Evolutionary conservation across 768 basidiomycete genomes (phyloP).

Genomic region (Termitomyces sp.): DNA sequence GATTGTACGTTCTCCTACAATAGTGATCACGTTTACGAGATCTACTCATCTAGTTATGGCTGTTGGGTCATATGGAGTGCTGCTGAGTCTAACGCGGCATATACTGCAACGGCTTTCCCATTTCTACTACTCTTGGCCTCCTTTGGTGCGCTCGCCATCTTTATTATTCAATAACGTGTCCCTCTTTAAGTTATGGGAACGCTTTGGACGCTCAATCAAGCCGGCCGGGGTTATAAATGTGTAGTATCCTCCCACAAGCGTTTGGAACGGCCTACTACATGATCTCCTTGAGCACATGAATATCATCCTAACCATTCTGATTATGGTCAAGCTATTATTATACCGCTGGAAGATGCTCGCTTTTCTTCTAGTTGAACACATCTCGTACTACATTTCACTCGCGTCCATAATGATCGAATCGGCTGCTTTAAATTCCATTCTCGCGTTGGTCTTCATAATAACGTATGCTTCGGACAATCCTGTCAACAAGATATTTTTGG

Average conservation of each 20-base stretch:
- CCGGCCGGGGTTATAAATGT: constrained; percentile 22
- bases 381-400: background rate
- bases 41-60: constrained; percentile 26
- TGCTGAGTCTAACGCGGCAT: background rate
- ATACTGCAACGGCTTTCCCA: background rate
- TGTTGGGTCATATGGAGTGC: constrained; percentile 33
- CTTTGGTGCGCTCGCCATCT: constrained; percentile 6
- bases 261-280: constrained; percentile 9
- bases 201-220: constrained; percentile 17
- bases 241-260: constrained; percentile 17
- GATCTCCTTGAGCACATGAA: constrained; percentile 15
- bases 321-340: constrained; percentile 14
- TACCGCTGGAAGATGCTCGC: background rate
- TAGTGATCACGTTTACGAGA: background rate
- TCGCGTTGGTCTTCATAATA: constrained; percentile 24
- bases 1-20: constrained; percentile 19
- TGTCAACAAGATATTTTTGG: constrained; percentile 25
- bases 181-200: background rate
- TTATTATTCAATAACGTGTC: background rate
- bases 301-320: constrained; percentile 26
- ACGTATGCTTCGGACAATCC: constrained; percentile 23
- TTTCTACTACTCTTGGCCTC: constrained; percentile 24
- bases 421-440: constrained; percentile 27
- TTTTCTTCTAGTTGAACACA: background rate
- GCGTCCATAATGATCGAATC: constrained; percentile 29